A percentile compares a stretch with the other conserved stretches of the same genome.
Evolutionary conservation across 2,329 filamentous ascomycete species (phyloP).

Genomic region (Trichocomaceae sp.): DNA sequence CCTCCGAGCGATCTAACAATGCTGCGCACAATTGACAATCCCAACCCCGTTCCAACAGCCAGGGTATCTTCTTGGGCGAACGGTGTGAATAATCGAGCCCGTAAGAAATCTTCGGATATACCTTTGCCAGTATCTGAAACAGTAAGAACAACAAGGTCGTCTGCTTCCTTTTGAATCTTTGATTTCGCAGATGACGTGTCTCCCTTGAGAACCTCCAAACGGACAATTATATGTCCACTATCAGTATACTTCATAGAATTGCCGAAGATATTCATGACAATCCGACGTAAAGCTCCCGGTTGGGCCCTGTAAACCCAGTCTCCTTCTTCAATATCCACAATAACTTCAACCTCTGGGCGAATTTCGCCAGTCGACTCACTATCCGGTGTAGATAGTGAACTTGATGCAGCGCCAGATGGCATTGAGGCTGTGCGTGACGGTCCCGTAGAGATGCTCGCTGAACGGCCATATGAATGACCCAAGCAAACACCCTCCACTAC

Average conservation of each 20-base stretch:
- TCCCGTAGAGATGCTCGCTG: conserved; percentile 6
- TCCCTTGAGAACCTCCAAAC: conserved; percentile 27
- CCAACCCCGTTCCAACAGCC: conserved; percentile 46
- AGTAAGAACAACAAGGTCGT: conserved; percentile 36
- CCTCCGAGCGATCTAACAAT: conserved; percentile 57
- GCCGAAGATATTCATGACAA: conserved; percentile 58
- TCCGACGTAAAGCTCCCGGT: conserved; percentile 48
- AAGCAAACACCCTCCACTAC: conserved; percentile 50
- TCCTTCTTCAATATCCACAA: conserved; percentile 47
- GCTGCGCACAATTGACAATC: conserved; percentile 57
- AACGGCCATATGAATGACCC: conserved; percentile 40
- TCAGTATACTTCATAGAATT: conserved; percentile 59
- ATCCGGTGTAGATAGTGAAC: conserved; percentile 12
- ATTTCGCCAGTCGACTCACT: conserved; percentile 9
- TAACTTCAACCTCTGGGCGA: conserved; percentile 37
- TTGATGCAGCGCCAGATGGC: conserved; percentile 8
- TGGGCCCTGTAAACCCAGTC: conserved; percentile 52
- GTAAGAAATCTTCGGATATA: conserved; percentile 57
- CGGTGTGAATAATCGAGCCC: conserved; percentile 53
- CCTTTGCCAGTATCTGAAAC: conserved; percentile 61
- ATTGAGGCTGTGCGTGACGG: conserved; percentile 5
- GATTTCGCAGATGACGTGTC: conserved; percentile 21
- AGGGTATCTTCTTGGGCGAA: conserved; percentile 56
- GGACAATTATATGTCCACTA: conserved; percentile 45
- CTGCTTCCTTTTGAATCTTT: conserved; percentile 22